Evolutionary conservation across 257 asterid species (phyloP).

Genomic region (Solanum sitiens): DNA sequence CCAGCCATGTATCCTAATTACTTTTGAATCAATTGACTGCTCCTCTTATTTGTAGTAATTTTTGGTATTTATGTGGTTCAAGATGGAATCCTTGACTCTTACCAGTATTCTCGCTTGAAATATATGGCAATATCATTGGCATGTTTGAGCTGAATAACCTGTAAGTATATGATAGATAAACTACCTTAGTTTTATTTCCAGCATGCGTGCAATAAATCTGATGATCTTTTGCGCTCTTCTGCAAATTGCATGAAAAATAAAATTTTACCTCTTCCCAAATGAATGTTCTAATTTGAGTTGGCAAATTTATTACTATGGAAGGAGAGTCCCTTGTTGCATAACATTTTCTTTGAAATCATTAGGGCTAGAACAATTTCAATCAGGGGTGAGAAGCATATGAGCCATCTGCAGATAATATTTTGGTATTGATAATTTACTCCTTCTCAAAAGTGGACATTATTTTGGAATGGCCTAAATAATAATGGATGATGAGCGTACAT

Average conservation of each 20-base stretch:
- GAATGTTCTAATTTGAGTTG: neutral
- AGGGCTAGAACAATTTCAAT: neutral
- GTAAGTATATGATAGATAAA: slow-evolving; percentile 36
- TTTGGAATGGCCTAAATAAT: neutral
- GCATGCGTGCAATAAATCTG: neutral
- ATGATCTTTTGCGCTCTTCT: neutral
- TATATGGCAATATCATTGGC: slow-evolving; percentile 88
- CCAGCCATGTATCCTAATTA: slow-evolving; percentile 73
- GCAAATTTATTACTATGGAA: neutral
- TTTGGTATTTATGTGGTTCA: neutral
- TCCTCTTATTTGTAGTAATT: neutral
- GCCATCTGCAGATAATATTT: neutral
- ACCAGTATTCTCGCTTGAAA: slow-evolving; percentile 76
- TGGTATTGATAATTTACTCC: neutral
- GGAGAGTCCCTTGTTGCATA: neutral
- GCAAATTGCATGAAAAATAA: neutral
- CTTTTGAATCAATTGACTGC: slow-evolving; percentile 4
- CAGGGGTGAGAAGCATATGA: neutral
- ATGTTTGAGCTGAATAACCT: slow-evolving; percentile 98
- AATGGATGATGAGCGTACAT: neutral
- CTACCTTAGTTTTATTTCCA: neutral
- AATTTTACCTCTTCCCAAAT: neutral
- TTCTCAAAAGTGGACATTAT: neutral
- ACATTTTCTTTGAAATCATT: neutral
- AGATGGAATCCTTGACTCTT: slow-evolving; percentile 43